These are phyloP conservation scores for Crithidia fasciculata DNA, from an alignment of 208 protist genomes.

Conservation along the genomic window DNA sequence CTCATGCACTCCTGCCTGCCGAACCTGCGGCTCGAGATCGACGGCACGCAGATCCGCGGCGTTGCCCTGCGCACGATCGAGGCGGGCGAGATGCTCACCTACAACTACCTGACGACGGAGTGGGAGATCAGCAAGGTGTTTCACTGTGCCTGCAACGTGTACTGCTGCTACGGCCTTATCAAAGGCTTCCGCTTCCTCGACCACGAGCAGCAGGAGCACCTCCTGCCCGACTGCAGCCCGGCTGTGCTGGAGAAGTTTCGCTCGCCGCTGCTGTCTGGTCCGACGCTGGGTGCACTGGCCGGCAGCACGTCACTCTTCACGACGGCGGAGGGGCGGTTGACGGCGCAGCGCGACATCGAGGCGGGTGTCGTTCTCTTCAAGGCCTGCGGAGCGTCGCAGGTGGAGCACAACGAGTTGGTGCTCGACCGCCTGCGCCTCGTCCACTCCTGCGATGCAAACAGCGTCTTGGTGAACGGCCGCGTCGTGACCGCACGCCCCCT, in stretches of 20 bases:
- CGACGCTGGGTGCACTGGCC: constrained; percentile 40
- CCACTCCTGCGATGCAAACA: constrained; percentile 84
- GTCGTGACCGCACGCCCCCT: constrained; percentile 61
- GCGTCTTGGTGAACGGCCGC: constrained; percentile 60
- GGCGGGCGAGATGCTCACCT: constrained; percentile 74
- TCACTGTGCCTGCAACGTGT: constrained; percentile 77
- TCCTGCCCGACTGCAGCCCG: constrained; percentile 67
- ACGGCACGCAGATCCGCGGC: constrained; percentile 63
- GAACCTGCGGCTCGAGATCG: constrained; percentile 82
- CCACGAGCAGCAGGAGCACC: constrained; percentile 69
- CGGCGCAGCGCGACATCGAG: constrained; percentile 55
- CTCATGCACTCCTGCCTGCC: constrained; percentile 85
- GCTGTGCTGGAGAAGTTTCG: constrained; percentile 74
- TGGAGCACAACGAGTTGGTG: constrained; percentile 44
- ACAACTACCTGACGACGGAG: constrained; percentile 90
- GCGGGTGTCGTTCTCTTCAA: constrained; percentile 71
- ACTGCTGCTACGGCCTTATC: constrained; percentile 85
- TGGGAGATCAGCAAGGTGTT: constrained; percentile 87
- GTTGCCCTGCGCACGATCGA: constrained; percentile 80
- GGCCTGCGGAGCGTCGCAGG: constrained; percentile 28
- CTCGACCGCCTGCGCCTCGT: constrained; percentile 59
- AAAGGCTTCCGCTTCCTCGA: constrained; percentile 82
- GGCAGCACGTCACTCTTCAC: constrained; percentile 39
- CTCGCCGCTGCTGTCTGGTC: constrained; percentile 37
- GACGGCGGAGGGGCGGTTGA: constrained; percentile 45